These are phyloP conservation scores for Priceomyces carsonii DNA, from an alignment of 805 yeast genomes.

Conservation along the genomic window DNA sequence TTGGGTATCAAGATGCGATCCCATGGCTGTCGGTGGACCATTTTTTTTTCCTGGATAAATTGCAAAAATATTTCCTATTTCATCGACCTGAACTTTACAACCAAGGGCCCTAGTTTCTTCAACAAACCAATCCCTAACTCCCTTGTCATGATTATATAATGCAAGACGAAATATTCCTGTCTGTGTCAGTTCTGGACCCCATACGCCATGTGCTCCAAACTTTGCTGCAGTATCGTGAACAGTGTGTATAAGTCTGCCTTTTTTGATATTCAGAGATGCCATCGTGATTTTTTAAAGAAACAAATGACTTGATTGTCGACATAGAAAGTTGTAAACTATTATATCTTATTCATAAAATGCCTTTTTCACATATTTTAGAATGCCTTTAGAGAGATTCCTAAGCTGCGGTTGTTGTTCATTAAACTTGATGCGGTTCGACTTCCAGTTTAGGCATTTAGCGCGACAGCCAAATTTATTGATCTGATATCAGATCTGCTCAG, in stretches of 20 bases:
- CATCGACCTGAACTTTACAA: conserved; percentile 59
- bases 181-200: conserved; percentile 47
- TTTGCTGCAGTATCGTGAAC: conserved; percentile 57
- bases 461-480: no score
- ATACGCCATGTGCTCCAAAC: conserved; percentile 63
- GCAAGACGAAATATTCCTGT: conserved; percentile 2
- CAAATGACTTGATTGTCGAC: no score
- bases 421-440: no score
- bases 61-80: conserved; percentile 69
- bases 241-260: conserved; percentile 49
- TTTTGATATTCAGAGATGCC: no score
- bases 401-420: no score
- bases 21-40: conserved; percentile 64
- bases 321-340: no score
- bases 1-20: conserved; percentile 75
- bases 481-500: no score
- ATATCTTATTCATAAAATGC: no score
- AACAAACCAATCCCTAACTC: conserved; percentile 5
- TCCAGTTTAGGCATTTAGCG: no score
- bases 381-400: no score
- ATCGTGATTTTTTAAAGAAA: no score
- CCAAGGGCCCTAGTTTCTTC: conserved; percentile 52
- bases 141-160: conserved; percentile 1
- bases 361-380: no score
- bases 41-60: conserved; percentile 55